Evolutionary conservation across 495 filamentous ascomycete species (phyloP).

Genomic region (Penicillium fimorum): DNA sequence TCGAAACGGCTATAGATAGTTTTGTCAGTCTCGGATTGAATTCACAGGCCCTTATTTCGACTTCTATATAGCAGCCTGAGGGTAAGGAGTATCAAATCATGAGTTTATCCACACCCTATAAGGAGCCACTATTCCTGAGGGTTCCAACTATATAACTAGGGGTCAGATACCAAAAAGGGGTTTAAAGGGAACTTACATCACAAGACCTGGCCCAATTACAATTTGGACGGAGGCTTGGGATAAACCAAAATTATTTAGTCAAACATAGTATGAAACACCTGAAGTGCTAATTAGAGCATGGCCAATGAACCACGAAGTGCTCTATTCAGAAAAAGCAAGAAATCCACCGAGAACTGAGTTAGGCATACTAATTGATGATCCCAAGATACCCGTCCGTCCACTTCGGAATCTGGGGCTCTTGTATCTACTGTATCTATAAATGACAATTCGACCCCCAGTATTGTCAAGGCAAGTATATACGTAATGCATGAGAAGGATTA

Average conservation of each 20-base stretch:
- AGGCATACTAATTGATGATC: neutral
- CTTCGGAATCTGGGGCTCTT: neutral
- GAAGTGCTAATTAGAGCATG: neutral
- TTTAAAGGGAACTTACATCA: neutral
- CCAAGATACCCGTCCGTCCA: neutral
- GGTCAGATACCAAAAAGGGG: neutral
- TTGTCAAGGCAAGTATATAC: neutral
- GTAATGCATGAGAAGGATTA: neutral
- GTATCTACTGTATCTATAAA: neutral
- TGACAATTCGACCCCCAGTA: neutral
- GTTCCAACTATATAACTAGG: neutral
- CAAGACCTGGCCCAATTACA: neutral
- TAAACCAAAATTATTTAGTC: neutral
- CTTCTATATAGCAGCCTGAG: neutral
- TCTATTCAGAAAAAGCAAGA: neutral
- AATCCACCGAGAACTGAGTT: neutral
- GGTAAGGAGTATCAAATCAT: neutral
- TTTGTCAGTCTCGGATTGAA: neutral
- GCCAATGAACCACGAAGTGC: neutral
- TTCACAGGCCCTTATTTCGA: neutral
- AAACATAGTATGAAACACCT: neutral
- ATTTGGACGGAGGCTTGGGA: neutral
- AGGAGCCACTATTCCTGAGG: neutral
- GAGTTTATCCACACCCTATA: neutral
- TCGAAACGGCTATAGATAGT: neutral